Conservation (phyloP, 1,284 basidiomycete genomes). For the Stygiomarasmius scandens region DNA sequence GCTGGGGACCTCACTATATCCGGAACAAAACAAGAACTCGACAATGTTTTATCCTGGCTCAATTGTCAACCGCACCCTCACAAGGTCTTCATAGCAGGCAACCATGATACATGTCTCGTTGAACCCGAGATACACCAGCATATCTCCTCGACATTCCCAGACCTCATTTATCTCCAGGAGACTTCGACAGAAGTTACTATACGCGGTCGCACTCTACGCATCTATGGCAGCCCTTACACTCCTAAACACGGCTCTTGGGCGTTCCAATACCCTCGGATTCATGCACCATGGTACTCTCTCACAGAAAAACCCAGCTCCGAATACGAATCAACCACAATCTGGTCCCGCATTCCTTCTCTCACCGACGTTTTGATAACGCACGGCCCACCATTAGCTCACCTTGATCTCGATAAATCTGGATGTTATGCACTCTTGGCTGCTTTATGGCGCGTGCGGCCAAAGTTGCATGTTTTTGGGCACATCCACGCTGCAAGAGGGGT, state of each 20-base stretch:
- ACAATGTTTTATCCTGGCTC: conserved; percentile 28
- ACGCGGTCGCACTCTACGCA: conserved; percentile 25
- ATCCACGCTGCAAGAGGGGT: conserved; percentile 40
- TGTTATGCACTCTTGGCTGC: conserved; percentile 34
- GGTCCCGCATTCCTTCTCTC: conserved; percentile 24
- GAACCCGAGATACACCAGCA: neutral
- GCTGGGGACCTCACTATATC: conserved; percentile 34
- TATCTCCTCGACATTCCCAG: conserved; percentile 18
- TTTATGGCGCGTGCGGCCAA: conserved; percentile 34
- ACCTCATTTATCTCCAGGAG: conserved; percentile 34
- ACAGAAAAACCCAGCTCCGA: too few species aligned
- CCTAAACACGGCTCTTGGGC: conserved; percentile 34
- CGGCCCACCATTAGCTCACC: conserved; percentile 39
- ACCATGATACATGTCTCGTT: conserved; percentile 37
- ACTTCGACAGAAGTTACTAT: conserved; percentile 25
- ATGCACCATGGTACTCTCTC: conserved; percentile 20
- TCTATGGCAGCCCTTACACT: conserved; percentile 27
- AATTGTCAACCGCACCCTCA: conserved; percentile 34
- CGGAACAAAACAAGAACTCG: conserved; percentile 34
- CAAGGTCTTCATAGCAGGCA: conserved; percentile 45
- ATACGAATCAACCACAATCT: too few species aligned
- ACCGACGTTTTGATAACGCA: conserved; percentile 47
- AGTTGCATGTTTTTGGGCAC: conserved; percentile 44
- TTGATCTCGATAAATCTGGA: conserved; percentile 30
- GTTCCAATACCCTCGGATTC: conserved; percentile 39